These are phyloP conservation scores for Lachnellula occidentalis DNA, from an alignment of 2,329 filamentous ascomycete species.

Conservation along the genomic window DNA sequence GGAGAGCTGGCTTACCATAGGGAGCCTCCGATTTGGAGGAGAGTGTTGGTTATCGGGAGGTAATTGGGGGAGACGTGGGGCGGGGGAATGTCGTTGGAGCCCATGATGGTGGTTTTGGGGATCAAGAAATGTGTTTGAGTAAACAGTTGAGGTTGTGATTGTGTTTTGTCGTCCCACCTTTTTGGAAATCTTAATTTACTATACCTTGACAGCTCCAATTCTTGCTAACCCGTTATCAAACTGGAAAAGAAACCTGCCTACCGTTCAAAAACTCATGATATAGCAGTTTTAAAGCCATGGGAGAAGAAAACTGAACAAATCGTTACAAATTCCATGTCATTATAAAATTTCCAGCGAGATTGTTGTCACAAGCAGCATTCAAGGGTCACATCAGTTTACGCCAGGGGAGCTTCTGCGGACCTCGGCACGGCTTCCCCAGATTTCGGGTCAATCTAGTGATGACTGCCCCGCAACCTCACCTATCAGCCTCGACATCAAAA, in stretches of 20 bases:
- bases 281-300: too few species aligned
- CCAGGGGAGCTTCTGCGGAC: background rate
- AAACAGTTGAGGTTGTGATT: background rate
- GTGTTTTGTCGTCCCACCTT: too few species aligned
- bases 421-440: slow-evolving; percentile 13
- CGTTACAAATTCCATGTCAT: background rate
- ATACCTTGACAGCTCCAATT: too few species aligned
- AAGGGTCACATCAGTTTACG: background rate
- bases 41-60: slow-evolving; percentile 9
- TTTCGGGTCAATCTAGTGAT: slow-evolving; percentile 5
- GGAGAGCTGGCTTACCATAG: slow-evolving; percentile 8
- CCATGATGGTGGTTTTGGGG: slow-evolving; percentile 11
- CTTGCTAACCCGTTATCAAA: too few species aligned
- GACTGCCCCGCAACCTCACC: background rate
- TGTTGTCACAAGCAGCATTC: background rate
- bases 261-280: too few species aligned
- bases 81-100: slow-evolving; percentile 21
- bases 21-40: slow-evolving; percentile 20
- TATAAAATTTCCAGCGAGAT: background rate
- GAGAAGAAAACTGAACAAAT: too few species aligned
- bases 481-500: background rate
- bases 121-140: background rate
- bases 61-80: slow-evolving; percentile 14
- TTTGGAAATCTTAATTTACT: too few species aligned
- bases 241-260: too few species aligned